These are phyloP conservation scores for Rubroshorea leprosula DNA, from an alignment of 345 rosid species.

Conservation along the genomic window DNA sequence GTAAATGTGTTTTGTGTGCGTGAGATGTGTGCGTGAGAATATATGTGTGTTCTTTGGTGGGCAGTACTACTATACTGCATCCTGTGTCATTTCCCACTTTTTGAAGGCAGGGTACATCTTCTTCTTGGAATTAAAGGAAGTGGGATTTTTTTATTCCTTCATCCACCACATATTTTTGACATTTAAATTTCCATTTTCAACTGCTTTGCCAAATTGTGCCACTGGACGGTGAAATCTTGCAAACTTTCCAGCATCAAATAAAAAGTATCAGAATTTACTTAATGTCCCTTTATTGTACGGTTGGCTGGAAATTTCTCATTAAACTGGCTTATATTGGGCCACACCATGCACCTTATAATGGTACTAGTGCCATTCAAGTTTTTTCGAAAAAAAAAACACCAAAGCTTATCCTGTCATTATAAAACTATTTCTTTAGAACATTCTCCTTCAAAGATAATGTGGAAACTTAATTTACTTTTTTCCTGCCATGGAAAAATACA, in stretches of 20 bases:
- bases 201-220: too few species aligned
- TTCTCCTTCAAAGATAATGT: too few species aligned
- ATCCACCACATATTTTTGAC: slow-evolving; percentile 1
- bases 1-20: not conserved
- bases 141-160: slow-evolving; percentile 5
- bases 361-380: not conserved
- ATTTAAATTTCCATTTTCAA: not conserved
- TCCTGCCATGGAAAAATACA: too few species aligned
- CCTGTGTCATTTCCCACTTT: slow-evolving; percentile 39
- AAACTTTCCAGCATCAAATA: too few species aligned
- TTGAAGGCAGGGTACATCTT: slow-evolving; percentile 1
- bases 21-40: not conserved
- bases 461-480: too few species aligned
- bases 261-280: too few species aligned
- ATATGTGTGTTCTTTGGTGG: slow-evolving; percentile 7
- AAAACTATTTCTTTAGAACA: not conserved
- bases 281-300: too few species aligned
- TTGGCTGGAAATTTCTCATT: too few species aligned
- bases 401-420: not conserved
- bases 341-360: too few species aligned
- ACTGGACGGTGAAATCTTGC: too few species aligned
- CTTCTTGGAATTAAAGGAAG: slow-evolving; percentile 10
- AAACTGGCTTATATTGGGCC: too few species aligned
- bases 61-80: slow-evolving; percentile 27
- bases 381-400: not conserved